Conservation (phyloP, 2,329 filamentous ascomycete genomes). For the Sarocladium kiliense region DNA sequence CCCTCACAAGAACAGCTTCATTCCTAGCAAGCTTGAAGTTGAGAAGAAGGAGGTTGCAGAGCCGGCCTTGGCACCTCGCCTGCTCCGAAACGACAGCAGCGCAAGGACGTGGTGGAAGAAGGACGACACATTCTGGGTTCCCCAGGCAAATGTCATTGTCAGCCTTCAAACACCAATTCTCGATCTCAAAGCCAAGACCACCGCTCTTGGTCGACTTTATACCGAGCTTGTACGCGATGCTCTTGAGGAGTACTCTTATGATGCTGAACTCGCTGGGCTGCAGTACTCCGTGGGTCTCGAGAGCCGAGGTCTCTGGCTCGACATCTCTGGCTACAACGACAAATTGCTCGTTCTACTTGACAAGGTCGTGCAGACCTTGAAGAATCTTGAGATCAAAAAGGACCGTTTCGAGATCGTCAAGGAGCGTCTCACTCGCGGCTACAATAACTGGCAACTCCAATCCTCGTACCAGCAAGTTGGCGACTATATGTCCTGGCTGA, state of each 20-base stretch:
- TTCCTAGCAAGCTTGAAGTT: slow-evolving; percentile 87
- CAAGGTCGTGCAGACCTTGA: slow-evolving; percentile 79
- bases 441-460: slow-evolving; percentile 82
- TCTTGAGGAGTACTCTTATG: slow-evolving; percentile 89
- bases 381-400: slow-evolving; percentile 76
- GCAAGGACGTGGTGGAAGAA: slow-evolving; percentile 96
- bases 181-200: slow-evolving; percentile 72
- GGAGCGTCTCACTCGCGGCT: slow-evolving; percentile 69
- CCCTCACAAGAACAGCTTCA: slow-evolving; percentile 92
- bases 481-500: slow-evolving; percentile 77
- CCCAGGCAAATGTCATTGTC: slow-evolving; percentile 82
- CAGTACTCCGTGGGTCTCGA: slow-evolving; percentile 75
- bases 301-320: slow-evolving; percentile 68
- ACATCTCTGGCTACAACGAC: slow-evolving; percentile 89
- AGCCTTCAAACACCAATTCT: slow-evolving; percentile 74
- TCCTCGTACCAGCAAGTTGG: slow-evolving; percentile 87
- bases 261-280: slow-evolving; percentile 87
- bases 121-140: slow-evolving; percentile 97
- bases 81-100: slow-evolving; percentile 78
- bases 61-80: slow-evolving; percentile 66
- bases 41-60: slow-evolving; percentile 87
- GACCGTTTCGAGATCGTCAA: slow-evolving; percentile 90
- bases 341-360: slow-evolving; percentile 88
- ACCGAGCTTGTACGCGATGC: slow-evolving; percentile 84
- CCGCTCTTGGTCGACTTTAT: slow-evolving; percentile 74